phyloP scores from a whole-genome alignment of 78 protist genomes.

The Diacronema lutheri region DNA sequence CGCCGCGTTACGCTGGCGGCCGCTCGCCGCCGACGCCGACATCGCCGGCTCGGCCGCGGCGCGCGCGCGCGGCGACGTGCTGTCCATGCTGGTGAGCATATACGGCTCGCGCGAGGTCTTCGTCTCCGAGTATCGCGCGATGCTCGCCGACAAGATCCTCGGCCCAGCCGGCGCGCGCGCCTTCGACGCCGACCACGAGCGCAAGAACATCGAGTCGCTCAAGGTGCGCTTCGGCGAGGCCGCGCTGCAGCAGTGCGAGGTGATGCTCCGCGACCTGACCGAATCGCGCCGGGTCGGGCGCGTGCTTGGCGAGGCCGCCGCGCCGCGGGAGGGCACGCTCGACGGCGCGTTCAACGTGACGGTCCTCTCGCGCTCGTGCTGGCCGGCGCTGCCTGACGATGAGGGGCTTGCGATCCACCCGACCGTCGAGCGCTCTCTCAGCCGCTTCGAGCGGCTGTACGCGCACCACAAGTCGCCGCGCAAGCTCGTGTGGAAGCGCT shows the following conservation, averaged over 20 bases:
- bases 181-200: slow-evolving; percentile 44
- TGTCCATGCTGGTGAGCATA: slow-evolving; percentile 54
- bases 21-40: neutral
- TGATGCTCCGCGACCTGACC: slow-evolving; percentile 76
- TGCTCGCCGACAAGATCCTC: slow-evolving; percentile 70
- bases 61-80: slow-evolving; percentile 7
- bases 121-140: slow-evolving; percentile 57
- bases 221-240: slow-evolving; percentile 84
- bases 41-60: neutral
- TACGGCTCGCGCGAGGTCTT: slow-evolving; percentile 64
- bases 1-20: neutral
- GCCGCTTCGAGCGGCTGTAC: slow-evolving; percentile 42
- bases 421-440: slow-evolving; percentile 34
- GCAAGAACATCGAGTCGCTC: slow-evolving; percentile 59
- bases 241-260: slow-evolving; percentile 60
- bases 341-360: slow-evolving; percentile 21
- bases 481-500: slow-evolving; percentile 56
- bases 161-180: neutral
- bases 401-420: slow-evolving; percentile 34
- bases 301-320: neutral
- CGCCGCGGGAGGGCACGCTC: neutral
- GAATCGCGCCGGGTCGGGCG: slow-evolving; percentile 65
- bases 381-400: slow-evolving; percentile 70
- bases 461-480: slow-evolving; percentile 65
- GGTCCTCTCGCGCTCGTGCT: slow-evolving; percentile 59